Evolutionary conservation across 2,329 filamentous ascomycete species (phyloP).

Genomic region (Verticillium nonalfalfae): DNA sequence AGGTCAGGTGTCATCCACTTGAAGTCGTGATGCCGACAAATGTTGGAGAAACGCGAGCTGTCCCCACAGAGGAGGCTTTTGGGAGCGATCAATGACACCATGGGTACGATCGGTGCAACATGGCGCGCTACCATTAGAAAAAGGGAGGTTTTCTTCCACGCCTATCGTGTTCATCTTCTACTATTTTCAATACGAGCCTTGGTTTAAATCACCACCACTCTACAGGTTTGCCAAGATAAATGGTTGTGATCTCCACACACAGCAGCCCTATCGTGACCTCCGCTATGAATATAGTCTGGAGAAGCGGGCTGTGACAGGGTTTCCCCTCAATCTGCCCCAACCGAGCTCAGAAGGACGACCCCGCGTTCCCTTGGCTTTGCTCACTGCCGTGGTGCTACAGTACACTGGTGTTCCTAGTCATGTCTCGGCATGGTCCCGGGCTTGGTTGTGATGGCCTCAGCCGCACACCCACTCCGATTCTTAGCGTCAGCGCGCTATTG

Average conservation of each 20-base stretch:
- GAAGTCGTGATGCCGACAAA: not conserved
- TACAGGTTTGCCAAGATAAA: not conserved
- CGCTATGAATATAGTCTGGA: not conserved
- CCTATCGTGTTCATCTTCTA: not conserved
- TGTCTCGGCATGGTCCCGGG: not conserved
- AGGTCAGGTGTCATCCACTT: not conserved
- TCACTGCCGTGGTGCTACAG: not conserved
- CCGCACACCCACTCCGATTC: not conserved
- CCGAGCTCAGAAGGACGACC: not conserved
- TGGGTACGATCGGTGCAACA: not conserved
- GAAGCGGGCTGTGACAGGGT: not conserved
- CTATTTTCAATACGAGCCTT: not conserved
- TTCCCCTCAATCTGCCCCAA: not conserved
- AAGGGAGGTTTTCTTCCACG: not conserved
- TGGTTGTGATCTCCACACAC: not conserved
- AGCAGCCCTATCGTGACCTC: not conserved
- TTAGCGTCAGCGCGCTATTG: constrained; percentile 1
- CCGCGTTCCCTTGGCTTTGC: not conserved
- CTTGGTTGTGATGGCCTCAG: not conserved
- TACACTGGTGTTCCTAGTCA: not conserved
- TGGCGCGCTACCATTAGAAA: not conserved
- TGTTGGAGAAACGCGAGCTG: not conserved
- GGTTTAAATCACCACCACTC: not conserved
- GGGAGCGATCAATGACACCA: not conserved
- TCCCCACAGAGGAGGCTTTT: not conserved